Evolutionary conservation across 2,329 filamentous ascomycete species (phyloP).

Genomic region (Colletotrichum kahawae): DNA sequence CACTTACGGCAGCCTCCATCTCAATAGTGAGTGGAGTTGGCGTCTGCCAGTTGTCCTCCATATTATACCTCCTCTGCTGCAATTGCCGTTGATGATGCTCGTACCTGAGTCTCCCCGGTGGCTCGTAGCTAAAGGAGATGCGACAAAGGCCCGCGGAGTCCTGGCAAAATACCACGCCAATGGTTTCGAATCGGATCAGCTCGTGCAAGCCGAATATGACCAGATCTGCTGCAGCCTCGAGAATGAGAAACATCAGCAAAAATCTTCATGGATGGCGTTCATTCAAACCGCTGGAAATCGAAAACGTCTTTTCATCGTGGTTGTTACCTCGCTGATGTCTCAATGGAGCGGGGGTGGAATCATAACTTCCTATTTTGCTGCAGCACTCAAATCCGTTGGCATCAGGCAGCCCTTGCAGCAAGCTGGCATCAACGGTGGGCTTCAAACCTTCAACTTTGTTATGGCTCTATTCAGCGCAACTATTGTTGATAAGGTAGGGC

Average conservation of each 20-base stretch:
- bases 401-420: conserved; percentile 1
- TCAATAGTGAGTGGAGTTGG: conserved; percentile 38
- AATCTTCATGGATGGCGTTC: neutral
- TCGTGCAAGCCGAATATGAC: conserved; percentile 51
- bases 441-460: conserved; percentile 8
- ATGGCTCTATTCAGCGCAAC: neutral
- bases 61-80: conserved; percentile 42
- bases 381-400: neutral
- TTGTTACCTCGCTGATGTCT: neutral
- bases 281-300: neutral
- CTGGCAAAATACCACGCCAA: conserved; percentile 55
- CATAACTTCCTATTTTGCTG: neutral
- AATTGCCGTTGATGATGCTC: conserved; percentile 35
- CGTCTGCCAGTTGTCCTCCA: conserved; percentile 52
- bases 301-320: neutral
- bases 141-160: conserved; percentile 47
- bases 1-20: neutral
- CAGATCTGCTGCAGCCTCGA: conserved; percentile 55
- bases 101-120: conserved; percentile 47
- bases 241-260: conserved; percentile 34
- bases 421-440: conserved; percentile 4
- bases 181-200: conserved; percentile 39
- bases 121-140: conserved; percentile 48
- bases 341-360: neutral
- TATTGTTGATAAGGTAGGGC: neutral